These are phyloP conservation scores for Blyttiomyces sp. DNA, from an alignment of 371 early-diverging fungal species.

Conservation along the genomic window DNA sequence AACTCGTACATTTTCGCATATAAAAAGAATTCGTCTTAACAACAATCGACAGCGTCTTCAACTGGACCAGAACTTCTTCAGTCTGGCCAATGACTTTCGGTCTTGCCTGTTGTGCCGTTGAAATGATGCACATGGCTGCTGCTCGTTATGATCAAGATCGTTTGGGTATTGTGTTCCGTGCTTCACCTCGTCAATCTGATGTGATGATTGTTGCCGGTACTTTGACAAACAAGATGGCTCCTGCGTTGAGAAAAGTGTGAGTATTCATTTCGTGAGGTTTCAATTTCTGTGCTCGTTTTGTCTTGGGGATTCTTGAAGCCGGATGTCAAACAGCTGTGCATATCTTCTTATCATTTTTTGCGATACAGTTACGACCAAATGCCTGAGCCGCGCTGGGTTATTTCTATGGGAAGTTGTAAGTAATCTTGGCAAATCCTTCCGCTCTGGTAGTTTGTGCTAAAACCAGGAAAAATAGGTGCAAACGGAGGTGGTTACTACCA, in stretches of 20 bases:
- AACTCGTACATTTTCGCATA: too few species aligned
- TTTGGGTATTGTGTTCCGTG: conserved; percentile 93
- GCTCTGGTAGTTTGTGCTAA: background rate
- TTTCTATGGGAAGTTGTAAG: conserved; percentile 94
- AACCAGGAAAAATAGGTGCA: conserved; percentile 49
- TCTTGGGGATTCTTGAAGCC: background rate
- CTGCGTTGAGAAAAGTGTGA: conserved; percentile 93
- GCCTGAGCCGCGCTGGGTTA: conserved; percentile 98
- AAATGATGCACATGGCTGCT: conserved; percentile 95
- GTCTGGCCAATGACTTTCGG: conserved; percentile 98
- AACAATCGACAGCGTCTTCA: conserved; percentile 77
- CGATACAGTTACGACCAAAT: conserved; percentile 53
- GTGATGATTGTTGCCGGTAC: conserved; percentile 98
- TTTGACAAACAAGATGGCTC: conserved; percentile 98
- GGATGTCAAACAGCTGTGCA: background rate
- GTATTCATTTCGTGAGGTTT: conserved; percentile 44
- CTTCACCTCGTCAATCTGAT: conserved; percentile 96
- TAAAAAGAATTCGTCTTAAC: conserved; percentile 39
- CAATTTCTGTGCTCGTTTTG: background rate
- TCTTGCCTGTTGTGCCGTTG: conserved; percentile 93
- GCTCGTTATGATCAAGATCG: conserved; percentile 98
- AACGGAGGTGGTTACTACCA: conserved; percentile 99
- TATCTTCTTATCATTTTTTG: conserved; percentile 1
- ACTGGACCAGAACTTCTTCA: conserved; percentile 89
- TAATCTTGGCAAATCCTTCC: background rate